These are phyloP conservation scores for Serpula lacrymans DNA, from an alignment of 768 basidiomycete genomes.

Conservation along the genomic window DNA sequence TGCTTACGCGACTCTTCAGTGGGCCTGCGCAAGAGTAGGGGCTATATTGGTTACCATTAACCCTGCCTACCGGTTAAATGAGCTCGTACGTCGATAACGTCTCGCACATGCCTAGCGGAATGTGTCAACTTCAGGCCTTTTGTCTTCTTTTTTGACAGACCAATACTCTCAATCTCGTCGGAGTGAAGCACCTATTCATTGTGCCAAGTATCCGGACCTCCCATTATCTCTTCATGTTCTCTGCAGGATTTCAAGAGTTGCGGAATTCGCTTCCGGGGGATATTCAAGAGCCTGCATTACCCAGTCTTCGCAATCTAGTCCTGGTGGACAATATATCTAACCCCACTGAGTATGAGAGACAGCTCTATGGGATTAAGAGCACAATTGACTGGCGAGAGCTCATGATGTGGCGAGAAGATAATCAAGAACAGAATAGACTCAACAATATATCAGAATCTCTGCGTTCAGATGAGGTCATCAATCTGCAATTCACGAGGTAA, in stretches of 20 bases:
- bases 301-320: conserved; percentile 59
- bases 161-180: conserved; percentile 56
- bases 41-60: conserved; percentile 82
- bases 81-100: conserved; percentile 54
- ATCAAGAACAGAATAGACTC: conserved; percentile 39
- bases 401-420: conserved; percentile 63
- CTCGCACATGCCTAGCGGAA: background rate
- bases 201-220: conserved; percentile 69
- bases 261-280: conserved; percentile 45
- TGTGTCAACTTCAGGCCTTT: background rate
- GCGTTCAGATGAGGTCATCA: conserved; percentile 68
- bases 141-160: conserved; percentile 38
- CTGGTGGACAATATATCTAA: conserved; percentile 61
- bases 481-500: conserved; percentile 83
- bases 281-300: conserved; percentile 56
- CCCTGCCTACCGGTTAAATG: conserved; percentile 70
- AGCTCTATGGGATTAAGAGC: conserved; percentile 41
- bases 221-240: conserved; percentile 58
- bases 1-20: conserved; percentile 77
- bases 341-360: conserved; percentile 34
- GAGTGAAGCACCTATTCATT: conserved; percentile 66
- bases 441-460: conserved; percentile 39
- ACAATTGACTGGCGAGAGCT: conserved; percentile 71
- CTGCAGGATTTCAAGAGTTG: conserved; percentile 56
- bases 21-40: conserved; percentile 85